These are phyloP conservation scores for Borovskyia barvae DNA, from an alignment of 208 protist genomes.

Conservation along the genomic window DNA sequence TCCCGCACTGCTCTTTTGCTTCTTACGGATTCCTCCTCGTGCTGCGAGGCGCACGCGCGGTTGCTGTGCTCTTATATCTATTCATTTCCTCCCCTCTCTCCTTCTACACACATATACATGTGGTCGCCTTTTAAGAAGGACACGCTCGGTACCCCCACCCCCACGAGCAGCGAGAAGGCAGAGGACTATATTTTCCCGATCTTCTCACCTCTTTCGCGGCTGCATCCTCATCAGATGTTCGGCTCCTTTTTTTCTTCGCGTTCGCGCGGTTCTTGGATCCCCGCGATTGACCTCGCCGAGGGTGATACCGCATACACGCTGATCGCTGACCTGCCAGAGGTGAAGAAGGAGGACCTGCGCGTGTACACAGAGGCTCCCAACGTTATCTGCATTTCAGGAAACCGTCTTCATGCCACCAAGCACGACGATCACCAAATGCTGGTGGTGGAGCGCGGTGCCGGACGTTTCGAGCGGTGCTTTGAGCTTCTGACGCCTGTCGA, in stretches of 20 bases:
- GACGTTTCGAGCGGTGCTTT: slow-evolving; percentile 80
- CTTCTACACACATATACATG: background rate
- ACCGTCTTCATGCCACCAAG: slow-evolving; percentile 31
- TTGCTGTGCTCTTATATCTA: too few species aligned
- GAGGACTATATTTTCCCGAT: background rate
- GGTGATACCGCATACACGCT: slow-evolving; percentile 56
- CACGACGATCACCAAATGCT: slow-evolving; percentile 34
- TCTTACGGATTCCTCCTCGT: too few species aligned
- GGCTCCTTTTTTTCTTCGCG: slow-evolving; percentile 43
- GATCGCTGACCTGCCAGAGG: slow-evolving; percentile 67
- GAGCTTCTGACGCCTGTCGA: slow-evolving; percentile 41
- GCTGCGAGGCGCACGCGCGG: too few species aligned
- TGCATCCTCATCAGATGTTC: slow-evolving; percentile 23
- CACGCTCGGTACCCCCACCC: too few species aligned
- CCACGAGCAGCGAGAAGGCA: too few species aligned
- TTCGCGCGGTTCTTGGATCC: slow-evolving; percentile 68
- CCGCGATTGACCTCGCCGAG: slow-evolving; percentile 69
- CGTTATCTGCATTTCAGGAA: slow-evolving; percentile 69
- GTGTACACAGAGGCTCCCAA: slow-evolving; percentile 60
- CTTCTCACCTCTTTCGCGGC: slow-evolving; percentile 2
- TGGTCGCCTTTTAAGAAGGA: too few species aligned
- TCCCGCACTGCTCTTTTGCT: too few species aligned
- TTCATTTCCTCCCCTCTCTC: background rate
- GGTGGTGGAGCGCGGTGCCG: slow-evolving; percentile 53
- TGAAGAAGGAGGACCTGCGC: slow-evolving; percentile 62